A percentile compares a stretch with the other conserved stretches of the same genome.
phyloP scores from a whole-genome alignment of 768 basidiomycete species.

The Austroboletus festivus region DNA sequence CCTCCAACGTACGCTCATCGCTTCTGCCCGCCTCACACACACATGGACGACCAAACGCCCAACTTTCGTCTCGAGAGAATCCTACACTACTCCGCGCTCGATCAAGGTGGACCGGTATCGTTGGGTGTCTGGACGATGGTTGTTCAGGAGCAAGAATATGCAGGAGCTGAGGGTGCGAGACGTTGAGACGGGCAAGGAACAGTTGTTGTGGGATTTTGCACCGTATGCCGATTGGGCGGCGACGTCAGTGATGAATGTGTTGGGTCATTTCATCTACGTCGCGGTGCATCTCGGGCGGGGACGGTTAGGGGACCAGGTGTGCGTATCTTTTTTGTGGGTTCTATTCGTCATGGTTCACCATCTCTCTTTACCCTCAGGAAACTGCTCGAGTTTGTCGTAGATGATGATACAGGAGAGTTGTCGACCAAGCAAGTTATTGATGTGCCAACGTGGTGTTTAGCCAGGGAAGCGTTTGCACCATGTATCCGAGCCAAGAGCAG shows the following conservation, averaged over 20 bases:
- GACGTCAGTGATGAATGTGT: conserved; percentile 4
- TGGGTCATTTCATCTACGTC: conserved; percentile 16
- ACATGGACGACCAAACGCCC: conserved; percentile 14
- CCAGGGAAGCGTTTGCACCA: conserved; percentile 11
- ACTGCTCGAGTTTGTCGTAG: conserved; percentile 16
- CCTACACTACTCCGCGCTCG: conserved; percentile 6
- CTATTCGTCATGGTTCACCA: neutral
- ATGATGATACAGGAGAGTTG: conserved; percentile 16
- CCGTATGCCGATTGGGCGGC: conserved; percentile 8
- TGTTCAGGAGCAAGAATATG: conserved; percentile 17
- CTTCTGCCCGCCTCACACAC: conserved; percentile 12
- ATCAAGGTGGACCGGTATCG: conserved; percentile 6
- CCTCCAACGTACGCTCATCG: conserved; percentile 18
- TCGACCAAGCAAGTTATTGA: conserved; percentile 10
- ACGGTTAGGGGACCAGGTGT: conserved; percentile 13
- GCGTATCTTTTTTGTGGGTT: neutral
- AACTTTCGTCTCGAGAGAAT: conserved; percentile 3
- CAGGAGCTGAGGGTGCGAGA: conserved; percentile 8
- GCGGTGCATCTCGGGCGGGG: conserved; percentile 10
- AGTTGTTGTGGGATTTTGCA: conserved; percentile 15
- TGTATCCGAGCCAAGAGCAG: conserved; percentile 9
- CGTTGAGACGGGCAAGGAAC: conserved; percentile 13
- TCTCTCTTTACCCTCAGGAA: conserved; percentile 3
- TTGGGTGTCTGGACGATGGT: conserved; percentile 20
- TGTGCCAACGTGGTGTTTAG: conserved; percentile 13